These are phyloP conservation scores for Clavariopsis aquatica DNA, from an alignment of 495 filamentous ascomycete genomes.

Conservation along the genomic window DNA sequence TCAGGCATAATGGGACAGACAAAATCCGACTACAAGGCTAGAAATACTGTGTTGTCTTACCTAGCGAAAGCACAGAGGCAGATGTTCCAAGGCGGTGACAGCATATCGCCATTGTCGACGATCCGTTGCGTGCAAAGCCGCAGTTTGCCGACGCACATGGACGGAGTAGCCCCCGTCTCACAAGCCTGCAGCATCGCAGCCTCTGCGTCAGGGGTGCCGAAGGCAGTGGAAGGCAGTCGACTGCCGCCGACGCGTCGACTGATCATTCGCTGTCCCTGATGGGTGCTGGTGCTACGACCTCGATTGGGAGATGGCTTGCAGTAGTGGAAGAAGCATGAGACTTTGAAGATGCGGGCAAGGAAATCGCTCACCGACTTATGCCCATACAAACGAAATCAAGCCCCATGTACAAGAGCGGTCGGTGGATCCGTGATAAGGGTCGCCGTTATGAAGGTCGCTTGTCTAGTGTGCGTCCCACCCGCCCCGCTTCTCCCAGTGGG, in stretches of 20 bases:
- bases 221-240: too few relatives aligned
- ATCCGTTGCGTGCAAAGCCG: not conserved
- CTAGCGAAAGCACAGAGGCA: too few relatives aligned
- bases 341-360: constrained; percentile 1
- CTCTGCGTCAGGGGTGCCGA: not conserved
- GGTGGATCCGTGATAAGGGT: constrained; percentile 30
- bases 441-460: constrained; percentile 1
- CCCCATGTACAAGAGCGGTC: constrained; percentile 24
- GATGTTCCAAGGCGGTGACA: too few relatives aligned
- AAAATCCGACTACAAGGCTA: too few relatives aligned
- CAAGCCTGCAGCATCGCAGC: not conserved
- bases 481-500: constrained; percentile 40
- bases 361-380: constrained; percentile 24
- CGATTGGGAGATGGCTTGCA: constrained; percentile 11
- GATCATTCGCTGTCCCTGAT: constrained; percentile 3
- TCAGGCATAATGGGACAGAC: too few relatives aligned
- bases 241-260: not conserved
- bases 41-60: too few relatives aligned
- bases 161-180: not conserved
- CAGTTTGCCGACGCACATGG: constrained; percentile 12
- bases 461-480: constrained; percentile 14
- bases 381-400: constrained; percentile 5
- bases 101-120: too few relatives aligned
- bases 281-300: constrained; percentile 14
- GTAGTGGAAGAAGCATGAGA: constrained; percentile 1